Evolutionary conservation across 2,329 filamentous ascomycete genomes (phyloP).

Genomic region (Aspergillaceae sp.): DNA sequence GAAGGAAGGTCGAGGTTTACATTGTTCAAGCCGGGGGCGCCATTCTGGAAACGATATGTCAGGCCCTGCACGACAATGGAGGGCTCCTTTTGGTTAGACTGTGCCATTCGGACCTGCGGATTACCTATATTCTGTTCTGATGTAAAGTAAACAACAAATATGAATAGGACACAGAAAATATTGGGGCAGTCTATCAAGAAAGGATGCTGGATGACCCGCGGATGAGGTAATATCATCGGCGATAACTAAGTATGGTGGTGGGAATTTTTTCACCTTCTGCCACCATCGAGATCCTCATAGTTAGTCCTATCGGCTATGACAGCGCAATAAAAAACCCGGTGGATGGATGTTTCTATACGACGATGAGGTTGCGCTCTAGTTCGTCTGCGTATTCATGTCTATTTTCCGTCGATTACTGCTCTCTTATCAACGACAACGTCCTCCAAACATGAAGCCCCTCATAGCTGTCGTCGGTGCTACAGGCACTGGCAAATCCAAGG

Average conservation of each 20-base stretch:
- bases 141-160: not conserved
- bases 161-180: not conserved
- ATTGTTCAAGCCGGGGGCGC: constrained; percentile 65
- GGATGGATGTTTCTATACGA: not conserved
- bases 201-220: not conserved
- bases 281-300: not conserved
- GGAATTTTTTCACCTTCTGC: not conserved
- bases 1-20: constrained; percentile 69
- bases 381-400: constrained; percentile 16
- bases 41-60: constrained; percentile 82
- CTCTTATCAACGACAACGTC: constrained; percentile 6
- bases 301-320: not conserved
- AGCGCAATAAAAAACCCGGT: not conserved
- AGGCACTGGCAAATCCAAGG: constrained; percentile 87
- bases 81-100: constrained; percentile 18
- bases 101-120: not conserved
- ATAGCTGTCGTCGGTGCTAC: constrained; percentile 82
- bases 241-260: not conserved
- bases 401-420: constrained; percentile 15
- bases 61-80: constrained; percentile 67
- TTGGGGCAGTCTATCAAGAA: not conserved
- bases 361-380: constrained; percentile 7
- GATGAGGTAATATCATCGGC: constrained; percentile 11
- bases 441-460: constrained; percentile 46
- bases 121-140: not conserved